A percentile compares a stretch with the other conserved stretches of the same genome.
Evolutionary conservation across 345 rosid genomes (phyloP).

Genomic region (Lenwebbia sp.): DNA sequence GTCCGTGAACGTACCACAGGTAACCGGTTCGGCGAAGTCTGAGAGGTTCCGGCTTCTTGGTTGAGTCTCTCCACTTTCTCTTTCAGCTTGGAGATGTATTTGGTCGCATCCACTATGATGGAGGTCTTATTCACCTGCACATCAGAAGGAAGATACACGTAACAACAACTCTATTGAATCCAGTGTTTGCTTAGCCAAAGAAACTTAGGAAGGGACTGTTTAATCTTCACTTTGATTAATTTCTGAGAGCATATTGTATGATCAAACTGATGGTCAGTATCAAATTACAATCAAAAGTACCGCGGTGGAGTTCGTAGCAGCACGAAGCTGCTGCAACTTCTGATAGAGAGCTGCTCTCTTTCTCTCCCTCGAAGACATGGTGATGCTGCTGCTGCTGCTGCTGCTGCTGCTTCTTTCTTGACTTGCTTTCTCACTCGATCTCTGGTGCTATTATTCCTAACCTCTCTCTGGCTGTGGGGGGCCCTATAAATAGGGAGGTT

Average conservation of each 20-base stretch:
- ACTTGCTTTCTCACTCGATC: not conserved
- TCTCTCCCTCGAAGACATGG: conserved; percentile 27
- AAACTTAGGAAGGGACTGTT: not conserved
- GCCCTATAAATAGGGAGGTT: not conserved
- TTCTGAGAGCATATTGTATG: not conserved
- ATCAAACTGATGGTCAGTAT: not conserved
- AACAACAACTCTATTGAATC: not conserved
- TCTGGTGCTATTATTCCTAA: not conserved
- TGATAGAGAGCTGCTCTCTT: conserved; percentile 29
- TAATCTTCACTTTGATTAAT: not conserved
- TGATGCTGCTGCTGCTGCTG: not conserved
- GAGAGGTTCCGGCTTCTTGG: conserved; percentile 9
- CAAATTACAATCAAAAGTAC: conserved; percentile 1
- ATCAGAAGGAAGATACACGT: not conserved
- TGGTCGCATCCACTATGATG: conserved; percentile 19
- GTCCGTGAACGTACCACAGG: conserved; percentile 5
- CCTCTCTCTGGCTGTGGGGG: not conserved
- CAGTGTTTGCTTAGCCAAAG: not conserved
- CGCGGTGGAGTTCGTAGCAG: conserved; percentile 20
- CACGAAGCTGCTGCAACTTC: conserved; percentile 23
- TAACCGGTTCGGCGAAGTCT: not conserved
- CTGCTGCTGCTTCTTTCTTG: not conserved
- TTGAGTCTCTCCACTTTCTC: conserved; percentile 14
- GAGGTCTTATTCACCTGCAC: conserved; percentile 14
- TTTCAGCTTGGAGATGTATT: conserved; percentile 16